These are phyloP conservation scores for Plasmodium gallinaceum DNA, from an alignment of 169 alveolate genomes.

Conservation along the genomic window DNA sequence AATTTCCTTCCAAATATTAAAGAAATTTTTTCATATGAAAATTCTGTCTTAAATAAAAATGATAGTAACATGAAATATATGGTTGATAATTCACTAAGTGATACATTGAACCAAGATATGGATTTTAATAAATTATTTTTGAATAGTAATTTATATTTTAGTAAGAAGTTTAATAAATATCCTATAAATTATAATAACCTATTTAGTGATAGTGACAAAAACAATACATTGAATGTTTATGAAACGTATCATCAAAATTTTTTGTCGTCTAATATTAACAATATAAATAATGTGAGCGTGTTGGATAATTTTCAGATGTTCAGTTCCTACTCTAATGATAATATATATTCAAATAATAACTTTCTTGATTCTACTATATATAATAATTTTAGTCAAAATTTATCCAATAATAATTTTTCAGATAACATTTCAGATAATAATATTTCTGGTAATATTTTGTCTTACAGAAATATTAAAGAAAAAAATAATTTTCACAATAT, in stretches of 20 bases:
- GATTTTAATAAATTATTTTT: conserved; percentile 46
- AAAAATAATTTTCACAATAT: conserved; percentile 11
- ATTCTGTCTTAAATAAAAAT: conserved; percentile 39
- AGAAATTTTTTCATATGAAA: conserved; percentile 56
- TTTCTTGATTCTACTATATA: conserved; percentile 32
- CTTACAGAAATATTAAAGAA: conserved; percentile 48
- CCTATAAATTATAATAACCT: conserved; percentile 65
- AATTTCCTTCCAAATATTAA: conserved; percentile 65
- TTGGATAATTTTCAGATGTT: conserved; percentile 59
- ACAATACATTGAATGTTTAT: conserved; percentile 28
- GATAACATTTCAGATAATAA: conserved; percentile 64
- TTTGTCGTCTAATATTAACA: conserved; percentile 18
- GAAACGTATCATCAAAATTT: conserved; percentile 60
- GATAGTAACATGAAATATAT: conserved; percentile 67
- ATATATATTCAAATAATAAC: conserved; percentile 40
- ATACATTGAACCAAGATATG: conserved; percentile 46
- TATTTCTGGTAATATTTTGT: conserved; percentile 25
- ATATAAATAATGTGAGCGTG: conserved; percentile 25
- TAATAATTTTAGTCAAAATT: conserved; percentile 47
- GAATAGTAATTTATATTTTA: conserved; percentile 50
- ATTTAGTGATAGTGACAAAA: conserved; percentile 37
- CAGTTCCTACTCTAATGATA: conserved; percentile 38
- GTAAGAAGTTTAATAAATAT: conserved; percentile 70
- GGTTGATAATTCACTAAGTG: conserved; percentile 26
- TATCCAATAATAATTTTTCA: conserved; percentile 49